phyloP scores from a whole-genome alignment of 352 stramenopile species.

The Pythium grandisporangium region DNA sequence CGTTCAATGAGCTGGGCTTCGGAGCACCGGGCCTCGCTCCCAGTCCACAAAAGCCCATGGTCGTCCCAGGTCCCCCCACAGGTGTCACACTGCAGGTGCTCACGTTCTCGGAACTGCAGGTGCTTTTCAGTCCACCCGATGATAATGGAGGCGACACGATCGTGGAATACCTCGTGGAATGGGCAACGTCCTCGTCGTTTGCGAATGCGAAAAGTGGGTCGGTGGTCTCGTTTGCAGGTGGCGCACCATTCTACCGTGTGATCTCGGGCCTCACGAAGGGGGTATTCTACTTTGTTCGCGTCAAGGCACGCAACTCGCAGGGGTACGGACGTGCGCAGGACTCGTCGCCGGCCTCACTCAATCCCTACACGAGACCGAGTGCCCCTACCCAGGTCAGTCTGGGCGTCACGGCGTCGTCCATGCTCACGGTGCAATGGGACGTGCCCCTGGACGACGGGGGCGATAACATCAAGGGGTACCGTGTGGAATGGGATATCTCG shows the following conservation, averaged over 20 bases:
- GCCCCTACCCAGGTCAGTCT: conserved; percentile 79
- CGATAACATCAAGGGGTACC: conserved; percentile 82
- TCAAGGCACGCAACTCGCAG: conserved; percentile 63
- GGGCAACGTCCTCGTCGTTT: conserved; percentile 76
- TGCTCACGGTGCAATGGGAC: conserved; percentile 88
- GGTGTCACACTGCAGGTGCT: conserved; percentile 61
- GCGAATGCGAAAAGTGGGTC: conserved; percentile 21
- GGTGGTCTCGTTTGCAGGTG: conserved; percentile 45
- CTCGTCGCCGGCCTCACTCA: conserved; percentile 83
- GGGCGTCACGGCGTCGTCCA: conserved; percentile 73
- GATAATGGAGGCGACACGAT: conserved; percentile 83
- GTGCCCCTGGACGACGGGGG: conserved; percentile 83
- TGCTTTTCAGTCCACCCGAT: conserved; percentile 85
- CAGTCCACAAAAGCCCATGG: conserved; percentile 68
- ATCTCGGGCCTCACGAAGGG: conserved; percentile 59
- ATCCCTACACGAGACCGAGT: conserved; percentile 87
- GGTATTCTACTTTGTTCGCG: conserved; percentile 61
- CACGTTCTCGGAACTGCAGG: conserved; percentile 77
- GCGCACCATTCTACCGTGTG: conserved; percentile 42
- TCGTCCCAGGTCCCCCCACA: conserved; percentile 59
- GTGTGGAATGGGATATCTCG: conserved; percentile 90
- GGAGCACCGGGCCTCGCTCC: conserved; percentile 44
- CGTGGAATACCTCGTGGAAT: conserved; percentile 90
- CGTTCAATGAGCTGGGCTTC: conserved; percentile 94
- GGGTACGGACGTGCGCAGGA: conserved; percentile 72